A percentile compares a stretch with the other conserved stretches of the same genome.
Conservation (phyloP, 164 flowering plant genomes). For the Piper longum region DNA sequence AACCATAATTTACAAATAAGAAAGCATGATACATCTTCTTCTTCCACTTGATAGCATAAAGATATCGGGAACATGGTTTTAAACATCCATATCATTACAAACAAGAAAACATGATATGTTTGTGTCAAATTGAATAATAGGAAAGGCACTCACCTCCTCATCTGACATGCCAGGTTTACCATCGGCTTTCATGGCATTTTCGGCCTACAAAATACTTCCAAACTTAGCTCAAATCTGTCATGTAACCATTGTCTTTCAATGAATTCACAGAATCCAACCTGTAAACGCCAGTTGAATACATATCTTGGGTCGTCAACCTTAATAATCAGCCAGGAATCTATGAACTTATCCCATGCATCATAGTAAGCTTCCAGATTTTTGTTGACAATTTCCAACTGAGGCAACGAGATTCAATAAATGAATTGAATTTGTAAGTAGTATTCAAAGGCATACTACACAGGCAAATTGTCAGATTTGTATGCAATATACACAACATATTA, state of each 20-base stretch:
- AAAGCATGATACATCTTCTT: too few relatives aligned
- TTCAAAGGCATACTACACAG: background rate
- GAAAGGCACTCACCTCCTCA: constrained; percentile 50
- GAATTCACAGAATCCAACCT: constrained; percentile 31
- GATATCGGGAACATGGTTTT: too few relatives aligned
- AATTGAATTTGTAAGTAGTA: background rate
- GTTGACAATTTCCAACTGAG: constrained; percentile 68
- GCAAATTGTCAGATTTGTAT: background rate
- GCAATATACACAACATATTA: background rate
- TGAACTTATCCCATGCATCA: constrained; percentile 87
- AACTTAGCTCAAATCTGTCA: background rate
- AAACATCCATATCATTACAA: background rate
- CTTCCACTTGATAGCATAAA: too few relatives aligned
- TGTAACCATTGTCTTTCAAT: background rate
- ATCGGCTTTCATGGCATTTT: constrained; percentile 74
- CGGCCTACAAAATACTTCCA: constrained; percentile 34
- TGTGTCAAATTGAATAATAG: background rate
- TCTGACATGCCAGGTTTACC: constrained; percentile 89
- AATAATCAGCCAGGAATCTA: constrained; percentile 78
- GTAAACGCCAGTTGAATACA: constrained; percentile 89
- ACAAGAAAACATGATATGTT: too few relatives aligned
- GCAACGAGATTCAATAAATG: constrained; percentile 4
- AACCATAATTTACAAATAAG: too few relatives aligned
- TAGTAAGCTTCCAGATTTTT: constrained; percentile 79
- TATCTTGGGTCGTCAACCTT: constrained; percentile 76